Base-by-base conservation (phyloP, 768 basidiomycete species). In the Dioszegia aurantiaca region DNA sequence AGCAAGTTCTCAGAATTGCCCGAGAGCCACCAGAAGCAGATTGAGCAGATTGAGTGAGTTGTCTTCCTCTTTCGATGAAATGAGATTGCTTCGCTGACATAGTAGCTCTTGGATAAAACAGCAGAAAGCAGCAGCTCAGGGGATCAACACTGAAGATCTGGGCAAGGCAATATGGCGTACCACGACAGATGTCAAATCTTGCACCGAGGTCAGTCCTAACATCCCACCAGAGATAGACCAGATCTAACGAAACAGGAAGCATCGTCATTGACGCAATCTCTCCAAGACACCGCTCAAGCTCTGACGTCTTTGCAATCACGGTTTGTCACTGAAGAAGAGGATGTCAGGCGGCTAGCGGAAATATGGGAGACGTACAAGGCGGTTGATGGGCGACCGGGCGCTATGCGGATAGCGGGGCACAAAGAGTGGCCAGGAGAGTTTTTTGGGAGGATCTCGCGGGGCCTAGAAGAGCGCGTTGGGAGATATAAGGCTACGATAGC, bases 11-110 rank as follows among this genome's bases (percentile, higher is more conserved):
- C 72, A 9, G 72, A 73, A 24, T 39, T 69, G 10, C 69, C 69
- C 2, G 69, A 68, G 41, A 21, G 45, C 17, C 37, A 37, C 11
- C 72, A 73, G 56, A 67, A 65, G 56, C 51, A 52, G 21, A 63
- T 73, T 17, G 69, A 73, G 39, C 55, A 65, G 45, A 53, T 73
- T 39, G 72, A 73, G 72, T 73, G 46, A 60, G 72, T 33, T 33
- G 33, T 63, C 10, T 6, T 27, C 37, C 23, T 14, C 5, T 14
- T 23, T 51, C 4, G 4, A 30, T 37, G 33, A 6, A 6, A 19
- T 5, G 5, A 19, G 9, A 17, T 11, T 27, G 4, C 1, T 17
- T 14, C 21, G 54, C 58, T 55, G 28, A 45, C 23, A 21, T 4
- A 3, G 1, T 40, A 70, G 69, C 36, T 39, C 46, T 0, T 59